A percentile compares a stretch with the other conserved stretches of the same genome.
These are phyloP conservation scores for Penicillium vulpinum DNA, from an alignment of 2,329 filamentous ascomycete genomes.

Conservation along the genomic window DNA sequence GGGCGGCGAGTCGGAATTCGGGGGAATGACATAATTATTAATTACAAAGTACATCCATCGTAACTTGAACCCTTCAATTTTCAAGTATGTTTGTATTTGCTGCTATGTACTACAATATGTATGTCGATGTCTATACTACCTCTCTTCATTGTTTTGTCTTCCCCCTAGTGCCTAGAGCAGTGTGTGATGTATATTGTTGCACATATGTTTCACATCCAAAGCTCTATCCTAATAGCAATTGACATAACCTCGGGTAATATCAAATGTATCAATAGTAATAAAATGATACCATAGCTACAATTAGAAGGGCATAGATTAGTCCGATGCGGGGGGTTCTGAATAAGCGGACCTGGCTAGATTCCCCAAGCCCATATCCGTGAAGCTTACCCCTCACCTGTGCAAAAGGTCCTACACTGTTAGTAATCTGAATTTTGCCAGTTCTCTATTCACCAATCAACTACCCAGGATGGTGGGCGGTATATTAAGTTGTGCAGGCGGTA, in stretches of 20 bases:
- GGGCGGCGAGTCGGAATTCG: slow-evolving; percentile 19
- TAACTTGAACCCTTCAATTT: not conserved
- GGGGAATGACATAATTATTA: slow-evolving; percentile 27
- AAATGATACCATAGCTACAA: not conserved
- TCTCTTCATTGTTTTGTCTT: no score
- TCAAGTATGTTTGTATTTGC: no score
- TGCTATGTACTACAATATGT: not conserved
- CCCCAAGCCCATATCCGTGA: no score
- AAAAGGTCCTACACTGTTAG: no score
- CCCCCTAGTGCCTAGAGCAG: no score
- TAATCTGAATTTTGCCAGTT: no score
- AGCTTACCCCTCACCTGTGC: slow-evolving; percentile 12
- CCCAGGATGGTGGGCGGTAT: no score
- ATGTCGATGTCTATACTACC: no score
- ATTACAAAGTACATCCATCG: not conserved
- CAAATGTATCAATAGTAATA: not conserved
- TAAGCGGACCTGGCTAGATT: slow-evolving; percentile 26
- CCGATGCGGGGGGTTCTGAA: slow-evolving; percentile 24
- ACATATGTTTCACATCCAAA: not conserved
- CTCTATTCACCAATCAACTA: no score
- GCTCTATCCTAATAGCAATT: not conserved
- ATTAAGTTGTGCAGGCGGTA: no score
- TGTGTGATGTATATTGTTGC: not conserved
- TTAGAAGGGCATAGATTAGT: not conserved
- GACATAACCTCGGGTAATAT: not conserved